Evolutionary conservation across 805 yeast genomes (phyloP).

Genomic region (Schwanniomyces sp.): DNA sequence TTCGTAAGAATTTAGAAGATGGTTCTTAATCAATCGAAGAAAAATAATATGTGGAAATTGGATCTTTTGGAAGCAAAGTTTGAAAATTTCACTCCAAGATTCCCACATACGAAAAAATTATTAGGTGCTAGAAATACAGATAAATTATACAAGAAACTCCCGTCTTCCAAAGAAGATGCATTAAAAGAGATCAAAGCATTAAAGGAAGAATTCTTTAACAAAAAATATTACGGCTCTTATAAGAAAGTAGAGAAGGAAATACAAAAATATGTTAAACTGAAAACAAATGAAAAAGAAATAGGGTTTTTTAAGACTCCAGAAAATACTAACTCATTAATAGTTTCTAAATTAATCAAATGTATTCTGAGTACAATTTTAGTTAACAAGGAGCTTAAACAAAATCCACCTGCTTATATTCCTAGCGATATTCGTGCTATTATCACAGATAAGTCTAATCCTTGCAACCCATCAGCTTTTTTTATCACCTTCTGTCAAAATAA

Average conservation of each 20-base stretch:
- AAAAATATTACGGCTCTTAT: constrained; percentile 49
- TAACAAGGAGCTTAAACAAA: constrained; percentile 24
- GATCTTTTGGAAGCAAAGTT: constrained; percentile 57
- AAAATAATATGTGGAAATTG: constrained; percentile 42
- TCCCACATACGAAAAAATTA: constrained; percentile 47
- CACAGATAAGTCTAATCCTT: constrained; percentile 22
- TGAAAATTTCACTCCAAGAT: constrained; percentile 44
- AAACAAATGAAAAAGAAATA: constrained; percentile 8
- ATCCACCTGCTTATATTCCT: constrained; percentile 36
- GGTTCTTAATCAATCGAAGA: constrained; percentile 1
- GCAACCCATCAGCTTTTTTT: constrained; percentile 51
- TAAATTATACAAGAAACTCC: constrained; percentile 41
- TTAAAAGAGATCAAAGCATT: constrained; percentile 42
- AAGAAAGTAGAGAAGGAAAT: constrained; percentile 43
- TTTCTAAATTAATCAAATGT: constrained; percentile 32
- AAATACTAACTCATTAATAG: constrained; percentile 22
- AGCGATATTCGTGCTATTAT: constrained; percentile 24
- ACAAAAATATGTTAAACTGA: constrained; percentile 12
- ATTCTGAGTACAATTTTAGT: constrained; percentile 25
- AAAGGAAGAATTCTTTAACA: constrained; percentile 44
- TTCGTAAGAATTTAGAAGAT: neutral
- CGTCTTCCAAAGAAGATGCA: constrained; percentile 44
- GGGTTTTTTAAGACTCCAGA: constrained; percentile 20
- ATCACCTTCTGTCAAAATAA: constrained; percentile 39
- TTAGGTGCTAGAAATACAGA: constrained; percentile 44